A percentile compares a stretch with the other conserved stretches of the same genome.
Conservation (phyloP, 1,139 yeast species). For the Debaryomycetaceae sp. region DNA sequence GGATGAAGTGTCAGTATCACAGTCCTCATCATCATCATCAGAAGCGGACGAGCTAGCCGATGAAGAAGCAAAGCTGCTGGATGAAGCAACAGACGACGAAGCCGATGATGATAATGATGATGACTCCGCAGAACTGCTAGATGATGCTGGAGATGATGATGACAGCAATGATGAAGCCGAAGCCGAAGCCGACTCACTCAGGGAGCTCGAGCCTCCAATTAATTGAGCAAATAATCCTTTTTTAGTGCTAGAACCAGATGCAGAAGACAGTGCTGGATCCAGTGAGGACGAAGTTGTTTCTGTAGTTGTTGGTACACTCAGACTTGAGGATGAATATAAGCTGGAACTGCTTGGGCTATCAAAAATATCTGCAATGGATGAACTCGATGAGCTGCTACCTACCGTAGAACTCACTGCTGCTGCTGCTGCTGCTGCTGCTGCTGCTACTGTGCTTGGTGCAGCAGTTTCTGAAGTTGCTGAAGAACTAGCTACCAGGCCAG, state of each 20-base stretch:
- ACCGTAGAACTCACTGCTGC: too few species aligned
- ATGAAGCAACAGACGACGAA: not conserved
- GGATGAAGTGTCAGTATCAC: constrained; percentile 10
- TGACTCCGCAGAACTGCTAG: not conserved
- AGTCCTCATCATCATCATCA: constrained; percentile 10
- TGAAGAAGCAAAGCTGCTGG: not conserved
- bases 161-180: too few species aligned
- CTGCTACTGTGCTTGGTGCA: not conserved
- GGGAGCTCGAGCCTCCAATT: not conserved
- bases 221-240: not conserved
- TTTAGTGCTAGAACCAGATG: not conserved
- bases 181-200: too few species aligned
- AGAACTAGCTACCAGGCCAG: constrained; percentile 5
- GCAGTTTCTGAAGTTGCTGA: constrained; percentile 2
- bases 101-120: not conserved
- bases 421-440: not conserved
- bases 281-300: not conserved
- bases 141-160: not conserved
- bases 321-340: too few species aligned
- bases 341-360: too few species aligned
- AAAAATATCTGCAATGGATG: not conserved
- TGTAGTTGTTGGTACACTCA: constrained; percentile 1
- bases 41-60: not conserved
- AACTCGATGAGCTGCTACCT: not conserved
- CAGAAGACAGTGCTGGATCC: not conserved